Conservation (phyloP, 2,329 filamentous ascomycete genomes). For the Talaromyces rugulosus region DNA sequence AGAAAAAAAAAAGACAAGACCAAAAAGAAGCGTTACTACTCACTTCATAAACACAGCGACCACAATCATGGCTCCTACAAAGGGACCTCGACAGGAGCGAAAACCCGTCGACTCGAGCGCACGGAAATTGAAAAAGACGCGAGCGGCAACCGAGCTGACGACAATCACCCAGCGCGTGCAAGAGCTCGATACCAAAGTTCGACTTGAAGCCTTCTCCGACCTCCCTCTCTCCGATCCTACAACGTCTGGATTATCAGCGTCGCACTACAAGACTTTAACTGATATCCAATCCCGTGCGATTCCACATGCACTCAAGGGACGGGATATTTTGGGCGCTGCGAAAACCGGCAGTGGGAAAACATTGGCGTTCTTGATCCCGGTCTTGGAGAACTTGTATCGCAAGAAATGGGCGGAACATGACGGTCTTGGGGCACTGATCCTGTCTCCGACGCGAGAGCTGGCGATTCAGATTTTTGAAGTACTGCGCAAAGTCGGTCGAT, state of each 20-base stretch:
- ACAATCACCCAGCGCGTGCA: conserved; percentile 40
- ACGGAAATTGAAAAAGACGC: conserved; percentile 42
- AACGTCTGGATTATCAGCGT: conserved; percentile 70
- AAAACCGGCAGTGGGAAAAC: conserved; percentile 97
- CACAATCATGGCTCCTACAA: conserved; percentile 29
- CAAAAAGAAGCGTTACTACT: neutral
- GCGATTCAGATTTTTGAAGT: conserved; percentile 97
- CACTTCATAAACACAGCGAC: neutral
- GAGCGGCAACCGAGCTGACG: conserved; percentile 41
- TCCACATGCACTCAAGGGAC: conserved; percentile 76
- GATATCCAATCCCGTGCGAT: conserved; percentile 91
- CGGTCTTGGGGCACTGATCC: conserved; percentile 85
- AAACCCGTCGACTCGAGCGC: conserved; percentile 24
- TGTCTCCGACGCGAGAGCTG: conserved; percentile 90
- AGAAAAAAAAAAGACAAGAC: conserved; percentile 16
- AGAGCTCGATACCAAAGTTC: conserved; percentile 42
- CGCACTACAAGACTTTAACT: conserved; percentile 85
- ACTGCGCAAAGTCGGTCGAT: conserved; percentile 78
- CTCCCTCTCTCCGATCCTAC: conserved; percentile 84
- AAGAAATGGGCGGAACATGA: conserved; percentile 86
- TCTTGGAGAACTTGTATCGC: conserved; percentile 88
- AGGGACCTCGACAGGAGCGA: conserved; percentile 21
- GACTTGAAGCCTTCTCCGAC: conserved; percentile 69
- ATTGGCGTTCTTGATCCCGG: conserved; percentile 83
- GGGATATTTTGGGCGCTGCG: conserved; percentile 86